These are phyloP conservation scores for Neopestalotiopsis sp. DNA, from an alignment of 2,329 filamentous ascomycete genomes.

Conservation along the genomic window DNA sequence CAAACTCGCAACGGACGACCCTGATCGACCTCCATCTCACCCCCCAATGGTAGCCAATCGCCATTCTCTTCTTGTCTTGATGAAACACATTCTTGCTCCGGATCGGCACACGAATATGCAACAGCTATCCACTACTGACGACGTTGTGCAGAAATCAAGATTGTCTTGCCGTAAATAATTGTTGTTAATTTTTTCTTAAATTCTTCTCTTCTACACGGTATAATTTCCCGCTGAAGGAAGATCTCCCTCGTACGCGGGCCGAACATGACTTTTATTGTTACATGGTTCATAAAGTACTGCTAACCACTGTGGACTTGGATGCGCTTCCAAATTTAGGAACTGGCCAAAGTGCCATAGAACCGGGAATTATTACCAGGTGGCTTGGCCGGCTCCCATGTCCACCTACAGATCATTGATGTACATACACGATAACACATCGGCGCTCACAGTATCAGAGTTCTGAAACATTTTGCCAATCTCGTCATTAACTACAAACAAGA, in stretches of 20 bases:
- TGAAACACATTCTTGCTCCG: constrained; percentile 1
- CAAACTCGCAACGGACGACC: background rate
- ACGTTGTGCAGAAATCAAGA: constrained; percentile 14
- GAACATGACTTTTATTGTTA: background rate
- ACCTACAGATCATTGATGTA: too few species aligned
- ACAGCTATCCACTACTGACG: background rate
- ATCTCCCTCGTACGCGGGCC: background rate
- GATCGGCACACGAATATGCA: background rate
- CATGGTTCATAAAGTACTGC: background rate
- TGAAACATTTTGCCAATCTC: too few species aligned
- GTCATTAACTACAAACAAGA: too few species aligned
- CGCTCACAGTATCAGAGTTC: too few species aligned
- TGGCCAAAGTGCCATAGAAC: background rate
- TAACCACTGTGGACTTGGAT: background rate
- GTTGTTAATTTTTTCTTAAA: background rate
- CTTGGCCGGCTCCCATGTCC: too few species aligned
- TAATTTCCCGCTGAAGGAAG: background rate
- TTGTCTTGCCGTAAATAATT: background rate
- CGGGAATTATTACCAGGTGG: too few species aligned
- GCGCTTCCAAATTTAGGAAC: background rate
- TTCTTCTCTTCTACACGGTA: background rate
- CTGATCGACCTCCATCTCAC: background rate
- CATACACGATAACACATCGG: too few species aligned
- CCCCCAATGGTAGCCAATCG: background rate
- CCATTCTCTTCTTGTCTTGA: background rate